Conservation (phyloP, 2,329 filamentous ascomycete species). For the Fusarium mexicanum region DNA sequence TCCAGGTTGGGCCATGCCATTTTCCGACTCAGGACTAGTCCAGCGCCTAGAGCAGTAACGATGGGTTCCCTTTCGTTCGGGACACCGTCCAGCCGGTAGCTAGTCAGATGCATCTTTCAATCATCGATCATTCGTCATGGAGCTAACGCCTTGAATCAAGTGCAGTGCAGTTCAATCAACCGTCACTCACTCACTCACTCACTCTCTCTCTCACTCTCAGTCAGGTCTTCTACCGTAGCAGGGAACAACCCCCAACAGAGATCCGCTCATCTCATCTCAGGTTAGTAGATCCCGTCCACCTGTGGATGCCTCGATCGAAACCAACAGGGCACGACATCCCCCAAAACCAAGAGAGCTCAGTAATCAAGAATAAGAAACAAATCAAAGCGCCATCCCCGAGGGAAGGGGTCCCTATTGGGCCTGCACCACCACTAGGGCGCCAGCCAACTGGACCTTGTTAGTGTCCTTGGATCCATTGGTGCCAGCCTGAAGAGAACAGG, state of each 20-base stretch:
- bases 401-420: slow-evolving; percentile 33
- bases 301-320: background rate
- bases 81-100: slow-evolving; percentile 23
- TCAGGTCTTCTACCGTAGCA: background rate
- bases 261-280: background rate
- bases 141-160: slow-evolving; percentile 18
- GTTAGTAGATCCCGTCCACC: background rate
- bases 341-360: slow-evolving; percentile 3
- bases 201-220: no score
- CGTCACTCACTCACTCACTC: background rate
- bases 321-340: background rate
- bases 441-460: background rate
- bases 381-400: slow-evolving; percentile 30
- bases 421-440: slow-evolving; percentile 21
- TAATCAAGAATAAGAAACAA: slow-evolving; percentile 30
- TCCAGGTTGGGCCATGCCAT: slow-evolving; percentile 29
- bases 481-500: background rate
- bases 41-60: slow-evolving; percentile 5
- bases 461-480: background rate
- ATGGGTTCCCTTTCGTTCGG: slow-evolving; percentile 21
- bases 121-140: slow-evolving; percentile 21
- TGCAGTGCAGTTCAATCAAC: background rate
- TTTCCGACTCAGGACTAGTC: slow-evolving; percentile 27
- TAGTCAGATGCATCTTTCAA: slow-evolving; percentile 29
- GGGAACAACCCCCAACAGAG: background rate